Evolutionary conservation across 768 basidiomycete genomes (phyloP).

Genomic region (Vishniacozyma victoriae): DNA sequence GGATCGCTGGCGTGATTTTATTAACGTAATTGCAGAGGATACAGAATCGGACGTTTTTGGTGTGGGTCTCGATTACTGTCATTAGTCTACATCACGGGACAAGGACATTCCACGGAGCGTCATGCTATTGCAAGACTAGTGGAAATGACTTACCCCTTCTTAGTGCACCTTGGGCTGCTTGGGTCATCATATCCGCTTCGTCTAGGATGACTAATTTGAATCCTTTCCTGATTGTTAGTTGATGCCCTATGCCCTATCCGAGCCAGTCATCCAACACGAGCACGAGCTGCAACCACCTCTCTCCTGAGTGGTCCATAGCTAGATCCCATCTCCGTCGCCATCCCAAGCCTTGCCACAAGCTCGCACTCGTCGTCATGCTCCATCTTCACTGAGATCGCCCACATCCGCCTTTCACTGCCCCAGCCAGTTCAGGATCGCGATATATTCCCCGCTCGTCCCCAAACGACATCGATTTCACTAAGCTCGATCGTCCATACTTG

Average conservation of each 20-base stretch:
- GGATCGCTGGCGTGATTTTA: constrained; percentile 96
- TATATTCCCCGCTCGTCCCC: too few species aligned
- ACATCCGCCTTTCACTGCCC: too few species aligned
- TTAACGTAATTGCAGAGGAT: constrained; percentile 99
- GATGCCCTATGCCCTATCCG: too few species aligned
- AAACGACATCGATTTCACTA: too few species aligned
- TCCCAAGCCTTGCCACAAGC: too few species aligned
- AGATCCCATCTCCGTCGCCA: too few species aligned
- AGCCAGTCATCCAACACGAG: too few species aligned
- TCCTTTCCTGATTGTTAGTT: constrained; percentile 60
- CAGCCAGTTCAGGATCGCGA: too few species aligned
- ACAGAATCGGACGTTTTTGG: constrained; percentile 96
- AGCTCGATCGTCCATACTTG: too few species aligned
- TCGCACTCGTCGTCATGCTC: too few species aligned
- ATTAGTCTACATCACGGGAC: not conserved
- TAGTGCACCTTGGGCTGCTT: constrained; percentile 90
- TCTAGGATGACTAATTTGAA: constrained; percentile 98
- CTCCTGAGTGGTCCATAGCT: not conserved
- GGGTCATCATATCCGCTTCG: constrained; percentile 99
- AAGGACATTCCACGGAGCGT: not conserved
- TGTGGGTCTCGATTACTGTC: constrained; percentile 91
- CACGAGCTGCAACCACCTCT: too few species aligned
- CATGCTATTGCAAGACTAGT: not conserved
- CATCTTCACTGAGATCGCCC: too few species aligned
- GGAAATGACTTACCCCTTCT: constrained; percentile 56